Evolutionary conservation across 257 asterid species (phyloP), one percentile per base, ranked within the genome.

Genomic region (Jacaranda copaia): DNA sequence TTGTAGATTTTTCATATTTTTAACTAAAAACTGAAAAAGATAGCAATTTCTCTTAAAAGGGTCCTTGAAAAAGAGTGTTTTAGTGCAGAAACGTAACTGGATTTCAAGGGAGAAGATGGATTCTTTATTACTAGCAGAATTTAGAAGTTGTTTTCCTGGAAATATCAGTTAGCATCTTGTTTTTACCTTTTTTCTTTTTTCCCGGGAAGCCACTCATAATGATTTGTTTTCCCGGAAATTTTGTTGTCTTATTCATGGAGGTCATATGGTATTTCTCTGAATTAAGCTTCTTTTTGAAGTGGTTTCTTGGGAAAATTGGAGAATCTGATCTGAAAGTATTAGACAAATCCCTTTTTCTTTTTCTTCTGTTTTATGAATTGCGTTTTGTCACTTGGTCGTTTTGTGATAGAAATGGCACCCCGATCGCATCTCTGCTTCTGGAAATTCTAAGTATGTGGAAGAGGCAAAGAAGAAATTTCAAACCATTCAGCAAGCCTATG

Each of bases 391-490:
- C 42, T 56, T 48, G 39, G 59, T 74, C 2, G 25, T 62, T 72
- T 46, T 64, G 32, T 74, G 5, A 46, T 70, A 93, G 98, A 90
- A 85, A 89, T 94, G 97, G 97, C 98, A 94, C 76, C 98, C 98
- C 40, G 97, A 94, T 92, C 94, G 98, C 16, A 77, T 85, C 79
- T 81, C 89, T 13, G 85, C 93, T 58, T 68, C 88, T 1, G 98
- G 96, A 55, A 86, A 80, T 80, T 57, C 82, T 0, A 87, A 81
- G 79, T 48, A 74, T 14, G 76, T 85, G 61, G 98, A 92, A 19
- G 98, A 92, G 63, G 96, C 97, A 6, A 94, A 94, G 86, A 89
- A 77, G 84, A 90, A 89, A 78, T 92, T 94, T 78, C 98, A 94
- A 83, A 85, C 87, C 18, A 85, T 94, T 81, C 98, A 94, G 72